A percentile compares a stretch with the other conserved stretches of the same genome.
phyloP scores from a whole-genome alignment of 257 asterid genomes.

The Echites panduratus region DNA sequence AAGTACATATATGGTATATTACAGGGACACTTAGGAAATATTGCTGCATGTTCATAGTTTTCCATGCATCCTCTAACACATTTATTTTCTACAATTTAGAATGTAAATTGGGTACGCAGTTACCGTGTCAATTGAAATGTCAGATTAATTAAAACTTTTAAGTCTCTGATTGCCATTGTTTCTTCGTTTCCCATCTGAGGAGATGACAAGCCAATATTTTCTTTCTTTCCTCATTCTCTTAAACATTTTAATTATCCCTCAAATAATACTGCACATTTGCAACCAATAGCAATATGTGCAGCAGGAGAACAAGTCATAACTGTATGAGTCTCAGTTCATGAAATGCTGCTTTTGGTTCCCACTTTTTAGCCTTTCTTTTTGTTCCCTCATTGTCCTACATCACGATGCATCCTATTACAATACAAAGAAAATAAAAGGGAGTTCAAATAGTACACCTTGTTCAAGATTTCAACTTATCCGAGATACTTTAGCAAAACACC shows the following conservation, averaged over 20 bases:
- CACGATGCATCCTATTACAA: background rate
- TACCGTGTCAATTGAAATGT: background rate
- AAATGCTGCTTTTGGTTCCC: background rate
- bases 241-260: too few relatives aligned
- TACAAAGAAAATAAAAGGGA: background rate
- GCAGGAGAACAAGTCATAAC: background rate
- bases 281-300: too few relatives aligned
- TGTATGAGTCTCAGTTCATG: background rate
- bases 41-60: background rate
- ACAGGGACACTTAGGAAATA: background rate
- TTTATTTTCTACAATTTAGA: background rate
- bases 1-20: background rate
- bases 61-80: background rate
- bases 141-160: background rate
- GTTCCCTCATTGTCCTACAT: background rate
- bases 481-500: constrained; percentile 91
- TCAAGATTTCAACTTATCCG: constrained; percentile 38
- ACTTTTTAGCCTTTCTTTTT: background rate
- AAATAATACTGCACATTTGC: background rate
- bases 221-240: background rate
- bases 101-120: background rate
- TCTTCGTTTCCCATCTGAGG: background rate
- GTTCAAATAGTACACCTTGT: background rate
- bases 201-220: background rate
- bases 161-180: too few relatives aligned